Evolutionary conservation across 306 rosid genomes (phyloP).

Genomic region (Hippophae gyantsensis): DNA sequence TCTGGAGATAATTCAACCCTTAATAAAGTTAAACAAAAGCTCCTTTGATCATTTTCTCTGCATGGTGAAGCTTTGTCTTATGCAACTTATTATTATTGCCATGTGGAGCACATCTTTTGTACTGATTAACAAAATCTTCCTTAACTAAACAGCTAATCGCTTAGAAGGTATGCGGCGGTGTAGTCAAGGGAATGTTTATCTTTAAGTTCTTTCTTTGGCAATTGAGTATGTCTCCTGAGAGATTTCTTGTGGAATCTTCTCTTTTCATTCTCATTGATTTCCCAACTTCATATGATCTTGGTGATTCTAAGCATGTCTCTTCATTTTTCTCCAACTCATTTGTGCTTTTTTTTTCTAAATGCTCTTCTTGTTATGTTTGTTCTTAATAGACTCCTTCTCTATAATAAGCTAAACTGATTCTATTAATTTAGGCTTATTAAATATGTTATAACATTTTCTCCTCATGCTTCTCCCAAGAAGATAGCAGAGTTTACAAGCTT

Average conservation of each 20-base stretch:
- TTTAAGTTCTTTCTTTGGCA: constrained; percentile 79
- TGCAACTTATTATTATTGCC: constrained; percentile 40
- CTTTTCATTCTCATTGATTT: constrained; percentile 30
- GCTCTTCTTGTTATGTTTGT: constrained; percentile 44
- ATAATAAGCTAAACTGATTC: no score
- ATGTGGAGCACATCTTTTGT: constrained; percentile 56
- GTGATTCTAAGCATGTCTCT: constrained; percentile 31
- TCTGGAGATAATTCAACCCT: constrained; percentile 80
- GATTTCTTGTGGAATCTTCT: constrained; percentile 20
- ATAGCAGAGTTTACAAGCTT: no score
- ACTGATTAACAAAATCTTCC: constrained; percentile 69
- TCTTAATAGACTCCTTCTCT: constrained; percentile 79
- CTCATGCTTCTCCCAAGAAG: no score
- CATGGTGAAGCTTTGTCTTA: constrained; percentile 60
- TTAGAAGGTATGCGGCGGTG: constrained; percentile 73
- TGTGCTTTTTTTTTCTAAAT: constrained; percentile 19
- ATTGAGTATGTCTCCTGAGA: constrained; percentile 48
- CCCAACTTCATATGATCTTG: constrained; percentile 29
- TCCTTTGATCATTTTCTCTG: constrained; percentile 89
- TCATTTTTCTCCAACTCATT: constrained; percentile 58
- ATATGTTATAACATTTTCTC: no score
- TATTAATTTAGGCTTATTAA: no score
- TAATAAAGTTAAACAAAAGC: constrained; percentile 89
- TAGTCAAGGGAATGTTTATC: constrained; percentile 85
- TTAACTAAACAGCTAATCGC: constrained; percentile 74